Percentiles rank a stretch among this genome's conserved stretches.
Conservation (phyloP, 176 grass and related monocot genomes). For the Pharus latifolius region DNA sequence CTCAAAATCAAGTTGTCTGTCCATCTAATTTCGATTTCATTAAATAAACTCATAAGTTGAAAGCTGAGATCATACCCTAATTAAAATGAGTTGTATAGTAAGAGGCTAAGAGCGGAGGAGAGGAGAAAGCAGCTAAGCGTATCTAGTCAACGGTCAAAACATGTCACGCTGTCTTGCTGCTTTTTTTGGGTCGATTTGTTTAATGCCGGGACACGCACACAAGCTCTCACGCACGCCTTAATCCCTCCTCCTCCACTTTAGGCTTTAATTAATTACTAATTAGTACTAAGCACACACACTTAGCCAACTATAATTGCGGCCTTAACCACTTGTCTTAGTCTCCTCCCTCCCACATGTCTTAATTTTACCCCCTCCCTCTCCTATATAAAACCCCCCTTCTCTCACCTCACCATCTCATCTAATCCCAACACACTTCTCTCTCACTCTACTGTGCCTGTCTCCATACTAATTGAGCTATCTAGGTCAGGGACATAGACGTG, state of each 20-base stretch:
- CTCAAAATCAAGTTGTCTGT: no score
- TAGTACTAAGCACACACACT: not conserved
- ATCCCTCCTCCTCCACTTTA: constrained; percentile 32
- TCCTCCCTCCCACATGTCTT: not conserved
- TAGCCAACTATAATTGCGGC: constrained; percentile 12
- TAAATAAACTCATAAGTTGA: no score
- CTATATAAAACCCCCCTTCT: constrained; percentile 17
- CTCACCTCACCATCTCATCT: not conserved
- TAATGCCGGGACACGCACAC: not conserved
- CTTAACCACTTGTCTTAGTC: not conserved
- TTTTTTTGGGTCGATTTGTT: not conserved
- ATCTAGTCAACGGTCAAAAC: constrained; percentile 36
- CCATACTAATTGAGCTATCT: no score
- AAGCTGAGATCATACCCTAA: no score
- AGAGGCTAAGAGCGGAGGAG: no score
- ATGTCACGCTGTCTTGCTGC: not conserved
- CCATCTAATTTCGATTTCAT: no score
- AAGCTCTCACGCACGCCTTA: not conserved
- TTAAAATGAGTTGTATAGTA: no score
- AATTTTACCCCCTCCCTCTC: not conserved
- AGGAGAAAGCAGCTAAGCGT: no score
- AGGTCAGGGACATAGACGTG: not conserved
- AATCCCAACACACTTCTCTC: not conserved
- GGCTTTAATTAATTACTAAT: not conserved
- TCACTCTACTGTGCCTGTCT: no score